A percentile compares a stretch with the other conserved stretches of the same genome.
Evolutionary conservation across 2,329 filamentous ascomycete species (phyloP).

Genomic region (Microcyclospora pomicola): DNA sequence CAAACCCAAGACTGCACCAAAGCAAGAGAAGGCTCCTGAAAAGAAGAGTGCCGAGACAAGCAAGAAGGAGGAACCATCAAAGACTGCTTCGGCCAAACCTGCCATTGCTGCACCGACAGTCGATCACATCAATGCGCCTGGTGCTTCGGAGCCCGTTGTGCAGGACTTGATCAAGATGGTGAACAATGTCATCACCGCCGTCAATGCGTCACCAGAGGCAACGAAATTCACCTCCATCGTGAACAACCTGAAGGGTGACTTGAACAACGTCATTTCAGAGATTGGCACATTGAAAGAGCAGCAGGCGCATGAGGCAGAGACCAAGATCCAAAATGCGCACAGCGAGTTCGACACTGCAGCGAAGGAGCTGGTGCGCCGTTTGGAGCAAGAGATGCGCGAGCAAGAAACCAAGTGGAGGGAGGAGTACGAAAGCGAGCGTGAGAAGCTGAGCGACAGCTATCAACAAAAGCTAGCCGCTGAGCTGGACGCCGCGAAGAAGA

Average conservation of each 20-base stretch:
- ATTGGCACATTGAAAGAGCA: constrained; percentile 60
- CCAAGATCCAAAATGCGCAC: constrained; percentile 56
- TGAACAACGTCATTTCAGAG: constrained; percentile 63
- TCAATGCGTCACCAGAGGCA: constrained; percentile 73
- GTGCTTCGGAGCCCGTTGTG: constrained; percentile 73
- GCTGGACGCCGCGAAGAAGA: constrained; percentile 61
- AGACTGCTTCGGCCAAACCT: constrained; percentile 11
- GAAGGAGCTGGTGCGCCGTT: constrained; percentile 72
- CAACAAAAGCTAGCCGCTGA: constrained; percentile 67
- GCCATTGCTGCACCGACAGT: constrained; percentile 45
- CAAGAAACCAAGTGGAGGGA: constrained; percentile 74
- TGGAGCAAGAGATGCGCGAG: constrained; percentile 66
- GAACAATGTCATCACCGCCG: constrained; percentile 87
- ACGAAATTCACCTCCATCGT: constrained; percentile 67
- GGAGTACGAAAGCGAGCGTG: constrained; percentile 80
- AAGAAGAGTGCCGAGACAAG: constrained; percentile 11
- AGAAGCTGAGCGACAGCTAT: constrained; percentile 63
- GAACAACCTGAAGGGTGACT: constrained; percentile 70
- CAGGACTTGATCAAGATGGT: constrained; percentile 90
- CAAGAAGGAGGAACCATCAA: constrained; percentile 3
- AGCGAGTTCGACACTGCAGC: constrained; percentile 77
- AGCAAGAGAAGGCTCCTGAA: constrained; percentile 7
- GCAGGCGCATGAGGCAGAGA: constrained; percentile 56
- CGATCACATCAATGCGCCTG: constrained; percentile 60
- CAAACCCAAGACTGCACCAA: constrained; percentile 8